Percentiles rank a stretch among this genome's conserved stretches.
These are phyloP conservation scores for Hordeum vulgare DNA, from an alignment of 176 grass and related monocot genomes.

Conservation along the genomic window MorexV3_pseudomolecules_assembly NC_058522.1:553514741-553515240, in stretches of 20 bases:
- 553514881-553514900: slow-evolving; percentile 64
- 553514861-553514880: slow-evolving; percentile 76
- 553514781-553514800: background rate
- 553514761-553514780: background rate
- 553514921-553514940: slow-evolving; percentile 96
- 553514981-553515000: slow-evolving; percentile 79
- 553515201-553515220: background rate
- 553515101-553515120: slow-evolving; percentile 98
- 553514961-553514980: slow-evolving; percentile 96
- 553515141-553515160: slow-evolving; percentile 32
- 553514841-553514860: slow-evolving; percentile 67
- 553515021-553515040: background rate
- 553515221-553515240: background rate
- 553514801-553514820: background rate
- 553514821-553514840: slow-evolving; percentile 29
- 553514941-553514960: slow-evolving; percentile 97
- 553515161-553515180: background rate
- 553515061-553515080: background rate
- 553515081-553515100: slow-evolving; percentile 32
- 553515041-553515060: background rate
- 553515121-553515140: slow-evolving; percentile 93
- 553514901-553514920: slow-evolving; percentile 84
- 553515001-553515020: slow-evolving; percentile 97
- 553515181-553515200: slow-evolving; percentile 4
- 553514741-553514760: no score